Base-by-base conservation (phyloP, 2,329 filamentous ascomycete species). In the Pleomassaria siparia region DNA sequence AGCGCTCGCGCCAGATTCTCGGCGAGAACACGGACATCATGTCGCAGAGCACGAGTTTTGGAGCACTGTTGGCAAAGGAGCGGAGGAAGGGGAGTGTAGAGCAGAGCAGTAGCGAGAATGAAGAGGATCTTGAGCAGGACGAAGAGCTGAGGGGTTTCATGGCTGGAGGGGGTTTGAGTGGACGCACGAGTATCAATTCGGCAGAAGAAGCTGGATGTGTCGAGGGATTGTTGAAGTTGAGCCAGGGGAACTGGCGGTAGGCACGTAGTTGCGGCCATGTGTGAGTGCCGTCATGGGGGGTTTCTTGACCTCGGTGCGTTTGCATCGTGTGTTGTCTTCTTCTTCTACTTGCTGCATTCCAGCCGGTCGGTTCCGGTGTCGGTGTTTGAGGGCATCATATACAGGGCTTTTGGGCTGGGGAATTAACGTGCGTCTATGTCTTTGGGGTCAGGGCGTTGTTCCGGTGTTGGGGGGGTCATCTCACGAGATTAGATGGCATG, bases 221-320 rank as follows among this genome's bases (percentile, higher is more conserved):
- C 39, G 89, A 92, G 45, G 90, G 90, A n/a, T 73, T 97, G 54
- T 71, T 96, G 53, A 92, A 89, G 42, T 77, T 97, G 37, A 95
- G 90, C 62, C 89, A 95, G 72, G 92, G 91, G n/a, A 89, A 89
- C 64, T 96, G 91, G 91, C 81, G 68, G 51, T 77, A 50, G 43
- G 22, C 7, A n/a, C 5, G 37, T 7, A 6, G 3, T 33, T 28
- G 8, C 24, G 25, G n/a, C n/a, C n/a, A n/a, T n/a, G n/a, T n/a
- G n/a, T n/a, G n/a, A n/a, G n/a, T n/a, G n/a, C n/a, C n/a, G n/a
- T n/a, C n/a, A n/a, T n/a, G n/a, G n/a, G n/a, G n/a, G n/a, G n/a
- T 40, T 40, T 4, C 13, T 9, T 40, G 22, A 12, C n/a, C n/a
- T n/a, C n/a, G n/a, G n/a, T n/a, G n/a, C n/a, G n/a, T n/a, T n/a